Conservation (phyloP, 2,329 filamentous ascomycete genomes). For the Aspergillus sp. region DNA sequence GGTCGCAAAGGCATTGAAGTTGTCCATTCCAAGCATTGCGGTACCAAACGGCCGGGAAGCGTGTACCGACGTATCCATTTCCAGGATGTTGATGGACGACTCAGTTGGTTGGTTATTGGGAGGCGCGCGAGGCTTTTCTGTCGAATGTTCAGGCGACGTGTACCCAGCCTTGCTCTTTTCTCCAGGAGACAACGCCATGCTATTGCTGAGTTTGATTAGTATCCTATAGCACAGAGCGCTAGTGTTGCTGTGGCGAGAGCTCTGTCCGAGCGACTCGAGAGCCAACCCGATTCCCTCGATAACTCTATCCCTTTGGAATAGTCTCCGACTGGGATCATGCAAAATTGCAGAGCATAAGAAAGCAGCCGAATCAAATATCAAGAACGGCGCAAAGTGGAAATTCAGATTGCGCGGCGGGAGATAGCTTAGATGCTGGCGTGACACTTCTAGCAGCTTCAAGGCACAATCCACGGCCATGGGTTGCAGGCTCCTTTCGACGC, state of each 20-base stretch:
- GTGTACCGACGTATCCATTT: not conserved
- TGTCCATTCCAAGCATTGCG: not conserved
- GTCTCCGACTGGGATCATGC: conserved; percentile 44
- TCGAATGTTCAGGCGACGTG: conserved; percentile 3
- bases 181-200: conserved; percentile 9
- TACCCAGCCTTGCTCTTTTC: conserved; percentile 2
- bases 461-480: conserved; percentile 44
- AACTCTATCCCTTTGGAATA: conserved; percentile 43
- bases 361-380: conserved; percentile 52
- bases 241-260: conserved; percentile 19
- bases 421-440: conserved; percentile 43
- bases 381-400: conserved; percentile 51
- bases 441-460: conserved; percentile 42
- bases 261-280: conserved; percentile 31
- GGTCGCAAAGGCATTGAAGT: not conserved
- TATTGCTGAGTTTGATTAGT: conserved; percentile 18
- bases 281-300: conserved; percentile 39
- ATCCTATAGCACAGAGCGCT: conserved; percentile 23
- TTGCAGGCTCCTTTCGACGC: conserved; percentile 38
- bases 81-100: not conserved
- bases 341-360: conserved; percentile 52
- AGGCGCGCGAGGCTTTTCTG: conserved; percentile 1
- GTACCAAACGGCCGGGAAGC: not conserved
- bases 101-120: not conserved
- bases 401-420: conserved; percentile 45